These are phyloP conservation scores for Phytophthora hybrid DNA, from an alignment of 352 stramenopile genomes.

Conservation along the genomic window DNA sequence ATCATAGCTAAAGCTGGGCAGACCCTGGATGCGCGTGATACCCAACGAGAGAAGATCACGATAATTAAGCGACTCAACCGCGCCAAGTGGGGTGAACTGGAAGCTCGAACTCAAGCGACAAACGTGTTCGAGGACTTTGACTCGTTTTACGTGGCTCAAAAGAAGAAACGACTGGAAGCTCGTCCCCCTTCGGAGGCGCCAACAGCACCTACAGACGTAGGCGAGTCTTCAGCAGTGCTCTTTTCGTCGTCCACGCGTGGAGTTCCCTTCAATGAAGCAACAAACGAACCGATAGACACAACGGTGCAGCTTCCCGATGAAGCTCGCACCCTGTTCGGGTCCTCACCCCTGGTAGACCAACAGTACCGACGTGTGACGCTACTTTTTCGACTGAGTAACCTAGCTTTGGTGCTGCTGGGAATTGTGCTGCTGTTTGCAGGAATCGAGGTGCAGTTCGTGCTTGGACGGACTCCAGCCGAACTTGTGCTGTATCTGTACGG, in stretches of 20 bases:
- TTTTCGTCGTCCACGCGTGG: conserved; percentile 17
- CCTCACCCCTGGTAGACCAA: conserved; percentile 33
- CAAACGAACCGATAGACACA: conserved; percentile 20
- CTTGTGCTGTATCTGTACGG: conserved; percentile 62
- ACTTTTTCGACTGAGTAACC: conserved; percentile 48
- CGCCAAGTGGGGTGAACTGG: conserved; percentile 69
- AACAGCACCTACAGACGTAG: conserved; percentile 18
- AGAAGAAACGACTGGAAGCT: conserved; percentile 41
- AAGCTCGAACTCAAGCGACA: conserved; percentile 43
- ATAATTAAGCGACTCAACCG: conserved; percentile 70
- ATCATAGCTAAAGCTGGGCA: conserved; percentile 43
- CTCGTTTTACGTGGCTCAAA: conserved; percentile 46
- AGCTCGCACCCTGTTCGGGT: conserved; percentile 55
- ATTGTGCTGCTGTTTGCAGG: conserved; percentile 58
- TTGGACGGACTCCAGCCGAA: conserved; percentile 63
- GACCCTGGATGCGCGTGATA: conserved; percentile 44
- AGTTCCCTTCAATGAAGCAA: background rate
- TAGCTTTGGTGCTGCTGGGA: conserved; percentile 43
- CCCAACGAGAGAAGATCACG: conserved; percentile 56
- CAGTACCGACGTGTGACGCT: conserved; percentile 50
- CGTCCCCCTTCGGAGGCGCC: conserved; percentile 24
- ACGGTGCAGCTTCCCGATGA: conserved; percentile 51
- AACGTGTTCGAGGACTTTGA: conserved; percentile 63
- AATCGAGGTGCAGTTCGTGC: conserved; percentile 58
- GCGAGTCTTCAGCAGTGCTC: conserved; percentile 22